Conservation (phyloP, 1,284 basidiomycete genomes). For the Peniophora sp. region DNA sequence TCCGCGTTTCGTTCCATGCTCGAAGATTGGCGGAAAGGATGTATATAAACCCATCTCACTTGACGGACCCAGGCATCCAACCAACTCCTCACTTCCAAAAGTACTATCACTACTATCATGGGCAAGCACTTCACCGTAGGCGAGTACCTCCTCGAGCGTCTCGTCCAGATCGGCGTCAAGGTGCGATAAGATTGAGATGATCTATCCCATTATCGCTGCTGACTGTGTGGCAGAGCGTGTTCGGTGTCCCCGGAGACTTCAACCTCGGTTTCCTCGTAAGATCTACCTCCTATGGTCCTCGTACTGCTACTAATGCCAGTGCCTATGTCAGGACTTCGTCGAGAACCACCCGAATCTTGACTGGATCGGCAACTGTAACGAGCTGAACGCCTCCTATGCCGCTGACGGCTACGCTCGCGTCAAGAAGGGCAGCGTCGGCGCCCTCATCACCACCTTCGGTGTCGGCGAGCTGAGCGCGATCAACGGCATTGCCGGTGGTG, state of each 20-base stretch:
- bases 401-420: slow-evolving; percentile 92
- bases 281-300: slow-evolving; percentile 1
- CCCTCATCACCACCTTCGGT: slow-evolving; percentile 79
- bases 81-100: slow-evolving; percentile 1
- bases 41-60: too few relatives aligned
- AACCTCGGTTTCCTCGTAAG: slow-evolving; percentile 74
- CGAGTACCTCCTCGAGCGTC: slow-evolving; percentile 64
- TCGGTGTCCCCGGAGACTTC: slow-evolving; percentile 91
- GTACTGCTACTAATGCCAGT: not conserved
- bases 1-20: too few relatives aligned
- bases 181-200: slow-evolving; percentile 28
- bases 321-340: slow-evolving; percentile 58
- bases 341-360: slow-evolving; percentile 75
- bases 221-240: slow-evolving; percentile 48
- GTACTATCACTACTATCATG: not conserved
- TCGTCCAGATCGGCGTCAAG: slow-evolving; percentile 60
- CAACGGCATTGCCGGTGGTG: slow-evolving; percentile 72
- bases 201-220: not conserved
- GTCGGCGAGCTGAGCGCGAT: slow-evolving; percentile 86
- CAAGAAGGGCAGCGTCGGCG: slow-evolving; percentile 66
- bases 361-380: slow-evolving; percentile 92
- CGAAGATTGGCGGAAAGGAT: too few relatives aligned
- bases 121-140: slow-evolving; percentile 50
- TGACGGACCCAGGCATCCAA: too few relatives aligned
- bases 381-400: slow-evolving; percentile 86